A percentile compares a stretch with the other conserved stretches of the same genome.
Conservation (phyloP, 208 protist species). For the Kentomonas sorsogonicus region DNA sequence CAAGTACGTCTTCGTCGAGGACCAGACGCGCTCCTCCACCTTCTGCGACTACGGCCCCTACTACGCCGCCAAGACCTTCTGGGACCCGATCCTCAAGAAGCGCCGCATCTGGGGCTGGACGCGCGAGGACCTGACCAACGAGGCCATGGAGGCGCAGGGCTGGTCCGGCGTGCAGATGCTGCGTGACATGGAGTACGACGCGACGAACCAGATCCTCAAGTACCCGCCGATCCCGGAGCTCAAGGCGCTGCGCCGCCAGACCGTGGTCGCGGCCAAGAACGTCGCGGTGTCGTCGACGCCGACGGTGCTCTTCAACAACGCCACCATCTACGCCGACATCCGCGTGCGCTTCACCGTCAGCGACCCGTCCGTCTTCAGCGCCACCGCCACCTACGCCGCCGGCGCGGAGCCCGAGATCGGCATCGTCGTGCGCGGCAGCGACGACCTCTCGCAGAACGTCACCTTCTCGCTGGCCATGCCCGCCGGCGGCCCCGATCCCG, state of each 20-base stretch:
- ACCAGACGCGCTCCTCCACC: constrained; percentile 24
- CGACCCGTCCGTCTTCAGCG: constrained; percentile 17
- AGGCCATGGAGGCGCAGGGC: constrained; percentile 23
- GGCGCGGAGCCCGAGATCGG: constrained; percentile 29
- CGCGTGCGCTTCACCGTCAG: constrained; percentile 29
- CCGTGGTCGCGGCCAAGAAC: constrained; percentile 5
- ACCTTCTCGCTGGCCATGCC: constrained; percentile 36
- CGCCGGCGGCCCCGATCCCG: constrained; percentile 10
- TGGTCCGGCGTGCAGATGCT: constrained; percentile 48
- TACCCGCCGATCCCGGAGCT: constrained; percentile 28
- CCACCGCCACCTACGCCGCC: constrained; percentile 14
- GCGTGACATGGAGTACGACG: constrained; percentile 37
- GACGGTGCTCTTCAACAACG: constrained; percentile 9
- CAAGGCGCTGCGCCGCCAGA: constrained; percentile 20
- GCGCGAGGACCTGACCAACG: constrained; percentile 33
- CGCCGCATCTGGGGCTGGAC: constrained; percentile 45
- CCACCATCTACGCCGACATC: constrained; percentile 38
- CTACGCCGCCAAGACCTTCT: constrained; percentile 45
- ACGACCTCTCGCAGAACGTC: constrained; percentile 17
- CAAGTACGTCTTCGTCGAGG: constrained; percentile 31
- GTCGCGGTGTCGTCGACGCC: constrained; percentile 6
- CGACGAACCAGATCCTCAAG: constrained; percentile 29
- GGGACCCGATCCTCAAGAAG: constrained; percentile 42
- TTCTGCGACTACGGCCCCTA: constrained; percentile 41
- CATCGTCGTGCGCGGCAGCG: constrained; percentile 22